phyloP scores from a whole-genome alignment of 192 early-diverging fungal species.

The Backusella psychrophila region DNA sequence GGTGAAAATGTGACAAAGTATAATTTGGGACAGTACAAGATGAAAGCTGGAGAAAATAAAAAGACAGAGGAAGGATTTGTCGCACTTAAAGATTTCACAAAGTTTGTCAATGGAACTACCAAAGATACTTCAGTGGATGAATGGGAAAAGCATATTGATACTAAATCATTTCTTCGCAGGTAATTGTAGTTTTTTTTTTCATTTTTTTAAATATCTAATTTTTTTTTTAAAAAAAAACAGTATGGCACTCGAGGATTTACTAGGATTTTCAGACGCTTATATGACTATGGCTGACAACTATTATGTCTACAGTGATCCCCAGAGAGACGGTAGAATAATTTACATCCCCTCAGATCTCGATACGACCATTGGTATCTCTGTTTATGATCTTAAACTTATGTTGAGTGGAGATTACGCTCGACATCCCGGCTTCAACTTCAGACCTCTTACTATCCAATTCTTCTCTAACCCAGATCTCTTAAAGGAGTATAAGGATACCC shows the following conservation, averaged over 20 bases:
- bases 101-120: constrained; percentile 3
- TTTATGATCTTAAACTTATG: background rate
- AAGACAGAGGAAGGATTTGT: background rate
- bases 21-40: background rate
- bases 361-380: background rate
- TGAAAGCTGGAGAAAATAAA: constrained; percentile 3
- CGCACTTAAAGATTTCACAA: constrained; percentile 2
- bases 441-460: background rate
- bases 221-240: background rate
- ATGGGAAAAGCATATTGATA: constrained; percentile 4
- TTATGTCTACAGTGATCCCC: background rate
- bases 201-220: too few relatives aligned
- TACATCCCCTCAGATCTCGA: background rate
- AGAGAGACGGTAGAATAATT: background rate
- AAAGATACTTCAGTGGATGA: background rate
- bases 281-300: background rate
- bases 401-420: background rate
- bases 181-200: background rate
- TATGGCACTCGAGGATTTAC: background rate
- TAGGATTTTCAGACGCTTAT: background rate
- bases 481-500: background rate
- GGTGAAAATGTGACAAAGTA: background rate
- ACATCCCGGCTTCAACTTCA: background rate
- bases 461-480: background rate
- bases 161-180: constrained; percentile 7